Percentiles rank a stretch among this genome's conserved stretches.
These are phyloP conservation scores for Mycena maculata DNA, from an alignment of 768 basidiomycete genomes.

Conservation along the genomic window DNA sequence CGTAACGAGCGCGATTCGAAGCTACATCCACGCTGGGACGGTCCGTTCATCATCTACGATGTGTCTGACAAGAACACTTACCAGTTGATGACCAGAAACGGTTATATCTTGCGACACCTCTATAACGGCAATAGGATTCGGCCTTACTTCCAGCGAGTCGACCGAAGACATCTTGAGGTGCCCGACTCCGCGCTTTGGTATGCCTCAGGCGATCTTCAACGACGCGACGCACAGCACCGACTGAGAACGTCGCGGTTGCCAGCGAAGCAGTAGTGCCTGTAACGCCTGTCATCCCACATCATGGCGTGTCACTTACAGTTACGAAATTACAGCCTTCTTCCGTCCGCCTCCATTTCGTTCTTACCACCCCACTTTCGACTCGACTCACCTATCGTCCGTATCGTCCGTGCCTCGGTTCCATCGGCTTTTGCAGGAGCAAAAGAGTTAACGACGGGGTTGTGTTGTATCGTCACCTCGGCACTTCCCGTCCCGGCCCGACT, in stretches of 20 bases:
- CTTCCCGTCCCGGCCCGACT: too few species aligned
- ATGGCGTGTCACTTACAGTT: background rate
- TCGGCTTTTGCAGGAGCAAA: slow-evolving; percentile 30
- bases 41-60: slow-evolving; percentile 28
- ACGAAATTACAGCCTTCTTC: background rate
- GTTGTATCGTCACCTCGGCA: too few species aligned
- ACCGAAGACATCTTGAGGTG: background rate
- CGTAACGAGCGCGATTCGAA: too few species aligned
- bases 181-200: slow-evolving; percentile 21
- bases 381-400: too few species aligned
- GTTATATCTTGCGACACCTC: slow-evolving; percentile 26
- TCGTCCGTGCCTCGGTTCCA: background rate
- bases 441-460: slow-evolving; percentile 28
- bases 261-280: background rate
- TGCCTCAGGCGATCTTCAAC: slow-evolving; percentile 17
- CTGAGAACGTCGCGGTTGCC: too few species aligned
- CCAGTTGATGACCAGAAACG: slow-evolving; percentile 34
- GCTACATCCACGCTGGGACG: too few species aligned
- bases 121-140: slow-evolving; percentile 23
- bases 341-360: background rate
- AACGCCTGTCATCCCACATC: background rate
- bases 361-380: background rate
- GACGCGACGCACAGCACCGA: slow-evolving; percentile 10
- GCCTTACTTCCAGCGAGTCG: slow-evolving; percentile 9
- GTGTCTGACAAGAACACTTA: slow-evolving; percentile 37